Base-by-base conservation (phyloP, 2,329 filamentous ascomycete species). In the Exophiala oligosperma region DNA sequence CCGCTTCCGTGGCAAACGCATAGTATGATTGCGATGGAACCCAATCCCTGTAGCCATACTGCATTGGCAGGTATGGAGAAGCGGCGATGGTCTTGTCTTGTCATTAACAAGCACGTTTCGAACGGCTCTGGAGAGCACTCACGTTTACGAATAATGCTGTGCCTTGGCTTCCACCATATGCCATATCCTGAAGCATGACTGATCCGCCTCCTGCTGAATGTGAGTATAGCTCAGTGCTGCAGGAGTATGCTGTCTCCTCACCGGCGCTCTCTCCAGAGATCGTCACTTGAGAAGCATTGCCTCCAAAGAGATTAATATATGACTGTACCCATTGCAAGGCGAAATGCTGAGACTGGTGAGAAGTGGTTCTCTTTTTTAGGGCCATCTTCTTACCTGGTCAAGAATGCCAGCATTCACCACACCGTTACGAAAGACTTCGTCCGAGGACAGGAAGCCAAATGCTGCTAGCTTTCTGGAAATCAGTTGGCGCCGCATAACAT, bases 331-430 rank as follows among this genome's bases (percentile, higher is more conserved):
- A 89, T 50, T 81, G 68, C 47, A 90, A 69, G 2, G 82, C 74
- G 26, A 81, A 77, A 17, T 84, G 76, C 71, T 47, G 21, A 24
- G 21, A 29, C 21, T n/a, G 6, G 12, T 47, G 21, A 47, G 44
- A 43, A 21, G 1, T 12, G 12, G 17, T 17, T 11, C 11, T 26
- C 44, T 12, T 1, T 2, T 47, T 2, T 8, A 47, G 1, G 28
- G 12, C 9, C 6, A 26, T 28, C 21, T 24, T 28, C 44, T 28
- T 28, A 47, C 44, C 44, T 89, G 85, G 64, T 90, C 86, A 2
- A 87, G 74, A 6, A 89, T 70, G 0, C 87, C 87, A 1, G 74
- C 83, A 66, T 90, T 89, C 7, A 88, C 74, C 49, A 80, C 77
- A 0, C 85, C 85, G 62, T 84, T 73, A 4, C 73, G 68, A 38